A percentile compares a stretch with the other conserved stretches of the same genome.
These are phyloP conservation scores for Magnaporthiopsis rhizophila DNA, from an alignment of 2,329 filamentous ascomycete genomes.

Conservation along the genomic window DNA sequence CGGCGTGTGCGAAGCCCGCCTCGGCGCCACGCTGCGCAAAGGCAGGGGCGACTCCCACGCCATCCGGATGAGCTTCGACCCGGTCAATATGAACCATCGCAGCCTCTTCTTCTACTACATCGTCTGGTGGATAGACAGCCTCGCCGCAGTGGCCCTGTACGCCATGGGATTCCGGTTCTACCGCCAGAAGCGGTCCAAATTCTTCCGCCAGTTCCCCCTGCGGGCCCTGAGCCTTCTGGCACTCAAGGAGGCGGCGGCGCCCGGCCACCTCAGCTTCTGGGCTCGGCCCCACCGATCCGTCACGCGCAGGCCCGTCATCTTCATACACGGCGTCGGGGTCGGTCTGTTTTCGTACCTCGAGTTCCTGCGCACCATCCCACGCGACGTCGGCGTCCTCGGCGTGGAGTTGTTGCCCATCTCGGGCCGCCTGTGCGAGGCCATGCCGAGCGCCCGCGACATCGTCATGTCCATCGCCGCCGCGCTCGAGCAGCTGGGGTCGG, in stretches of 20 bases:
- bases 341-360: conserved; percentile 12
- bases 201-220: conserved; percentile 15
- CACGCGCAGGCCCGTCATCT: conserved; percentile 12
- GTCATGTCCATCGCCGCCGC: neutral
- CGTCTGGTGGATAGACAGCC: conserved; percentile 11
- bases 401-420: conserved; percentile 12
- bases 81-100: conserved; percentile 13
- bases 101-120: conserved; percentile 8
- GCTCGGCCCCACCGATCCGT: conserved; percentile 7
- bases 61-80: conserved; percentile 14
- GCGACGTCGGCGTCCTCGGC: conserved; percentile 12
- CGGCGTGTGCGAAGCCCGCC: conserved; percentile 7
- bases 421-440: conserved; percentile 10
- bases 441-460: conserved; percentile 2
- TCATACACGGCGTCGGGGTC: conserved; percentile 14
- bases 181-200: conserved; percentile 13
- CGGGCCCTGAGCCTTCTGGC: conserved; percentile 9
- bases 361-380: conserved; percentile 11
- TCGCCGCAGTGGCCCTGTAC: conserved; percentile 6
- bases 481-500: conserved; percentile 4
- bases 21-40: conserved; percentile 4
- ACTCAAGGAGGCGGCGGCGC: conserved; percentile 5
- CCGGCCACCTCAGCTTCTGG: conserved; percentile 13
- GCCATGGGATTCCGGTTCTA: conserved; percentile 14
- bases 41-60: conserved; percentile 13